A percentile compares a stretch with the other conserved stretches of the same genome.
Conservation (phyloP, 169 alveolate genomes). For the Eimeria acervulina region DNA sequence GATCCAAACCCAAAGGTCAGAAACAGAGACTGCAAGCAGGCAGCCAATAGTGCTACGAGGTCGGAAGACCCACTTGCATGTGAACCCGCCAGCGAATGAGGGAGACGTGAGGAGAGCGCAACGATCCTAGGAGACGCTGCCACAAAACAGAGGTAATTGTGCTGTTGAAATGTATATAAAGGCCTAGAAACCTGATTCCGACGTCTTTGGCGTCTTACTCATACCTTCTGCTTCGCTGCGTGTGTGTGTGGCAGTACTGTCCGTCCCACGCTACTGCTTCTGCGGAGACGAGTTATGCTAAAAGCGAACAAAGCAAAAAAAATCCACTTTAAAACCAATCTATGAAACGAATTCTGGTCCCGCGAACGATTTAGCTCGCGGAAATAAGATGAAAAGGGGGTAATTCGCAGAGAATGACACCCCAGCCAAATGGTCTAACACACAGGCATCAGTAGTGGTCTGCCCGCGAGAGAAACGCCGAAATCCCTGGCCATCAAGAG, state of each 20-base stretch:
- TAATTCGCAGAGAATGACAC: background rate
- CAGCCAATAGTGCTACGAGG: background rate
- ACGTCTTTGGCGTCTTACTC: background rate
- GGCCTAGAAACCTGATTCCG: background rate
- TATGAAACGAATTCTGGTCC: background rate
- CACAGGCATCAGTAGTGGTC: slow-evolving; percentile 59
- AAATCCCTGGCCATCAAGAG: background rate
- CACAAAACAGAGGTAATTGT: background rate
- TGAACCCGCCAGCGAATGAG: background rate
- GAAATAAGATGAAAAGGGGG: background rate
- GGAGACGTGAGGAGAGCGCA: background rate
- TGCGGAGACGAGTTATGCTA: background rate
- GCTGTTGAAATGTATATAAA: background rate
- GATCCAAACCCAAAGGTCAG: background rate
- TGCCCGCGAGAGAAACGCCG: slow-evolving; percentile 19
- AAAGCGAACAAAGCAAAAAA: background rate
- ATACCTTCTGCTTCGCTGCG: background rate
- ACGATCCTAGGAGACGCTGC: background rate
- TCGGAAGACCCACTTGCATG: background rate
- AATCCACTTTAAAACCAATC: background rate
- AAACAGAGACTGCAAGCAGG: background rate
- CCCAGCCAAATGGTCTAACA: slow-evolving; percentile 39
- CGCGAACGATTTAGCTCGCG: background rate
- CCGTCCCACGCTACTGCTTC: slow-evolving; percentile 68
- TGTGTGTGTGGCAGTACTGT: slow-evolving; percentile 46